Evolutionary conservation across 2,329 filamentous ascomycete species (phyloP).

Genomic region (Paecilomyces niveus): DNA sequence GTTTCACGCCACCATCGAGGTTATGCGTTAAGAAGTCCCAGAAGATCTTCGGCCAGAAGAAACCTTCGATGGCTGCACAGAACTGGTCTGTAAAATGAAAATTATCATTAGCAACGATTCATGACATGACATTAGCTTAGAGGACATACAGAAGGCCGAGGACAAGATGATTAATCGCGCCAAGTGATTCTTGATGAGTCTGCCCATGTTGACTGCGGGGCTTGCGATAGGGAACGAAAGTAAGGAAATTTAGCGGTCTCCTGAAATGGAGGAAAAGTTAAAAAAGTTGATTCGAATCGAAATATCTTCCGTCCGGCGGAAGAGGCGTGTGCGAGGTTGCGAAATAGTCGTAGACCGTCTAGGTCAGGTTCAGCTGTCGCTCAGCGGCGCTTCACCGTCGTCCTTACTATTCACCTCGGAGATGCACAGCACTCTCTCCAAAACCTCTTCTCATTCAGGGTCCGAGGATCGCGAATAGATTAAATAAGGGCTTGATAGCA

Average conservation of each 20-base stretch:
- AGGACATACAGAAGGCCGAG: constrained; percentile 62
- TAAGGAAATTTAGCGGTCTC: background rate
- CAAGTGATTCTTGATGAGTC: constrained; percentile 99
- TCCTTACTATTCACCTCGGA: background rate
- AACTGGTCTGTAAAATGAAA: constrained; percentile 64
- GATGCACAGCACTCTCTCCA: background rate
- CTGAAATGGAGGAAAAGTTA: background rate
- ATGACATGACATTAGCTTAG: background rate
- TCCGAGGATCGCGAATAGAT: background rate
- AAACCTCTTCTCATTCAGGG: background rate
- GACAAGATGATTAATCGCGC: constrained; percentile 87
- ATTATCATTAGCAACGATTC: constrained; percentile 8
- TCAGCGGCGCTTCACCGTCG: constrained; percentile 5
- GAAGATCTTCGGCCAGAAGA: constrained; percentile 99
- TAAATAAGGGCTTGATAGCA: background rate
- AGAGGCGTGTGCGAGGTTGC: background rate
- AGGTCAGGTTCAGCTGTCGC: constrained; percentile 5
- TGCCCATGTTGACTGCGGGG: constrained; percentile 62
- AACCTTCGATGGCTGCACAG: constrained; percentile 71
- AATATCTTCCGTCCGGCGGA: constrained; percentile 22
- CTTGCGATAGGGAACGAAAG: background rate
- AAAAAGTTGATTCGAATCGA: constrained; percentile 1
- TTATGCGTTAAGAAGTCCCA: constrained; percentile 94
- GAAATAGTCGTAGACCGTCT: background rate
- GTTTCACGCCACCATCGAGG: constrained; percentile 77